Base-by-base conservation (phyloP, 2,329 filamentous ascomycete genomes). In the Fusarium sp. region DNA sequence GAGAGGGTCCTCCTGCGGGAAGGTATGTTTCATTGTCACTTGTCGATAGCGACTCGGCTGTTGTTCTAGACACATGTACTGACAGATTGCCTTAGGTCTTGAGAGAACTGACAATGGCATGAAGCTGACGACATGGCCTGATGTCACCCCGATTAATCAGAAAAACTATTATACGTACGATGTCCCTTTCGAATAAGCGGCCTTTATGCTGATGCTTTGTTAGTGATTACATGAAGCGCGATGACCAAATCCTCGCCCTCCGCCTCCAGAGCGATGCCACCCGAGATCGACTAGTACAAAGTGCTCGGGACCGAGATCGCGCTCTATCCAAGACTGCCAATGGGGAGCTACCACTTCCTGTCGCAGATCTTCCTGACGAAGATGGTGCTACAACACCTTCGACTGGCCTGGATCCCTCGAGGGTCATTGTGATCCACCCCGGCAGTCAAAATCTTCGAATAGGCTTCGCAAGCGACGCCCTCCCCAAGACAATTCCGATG, bases 31-130 rank as follows among this genome's bases (percentile, higher is more conserved):
- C 58, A 54, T 54, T 55, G 35, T 70, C 68, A 39, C 69, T 66
- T 28, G 48, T 59, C 54, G 41, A 26, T 55, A 66, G 63, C 42
- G 56, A 61, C 38, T 59, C 47, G 50, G 47, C 56, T 64, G 63
- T 67, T 17, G 42, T 63, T 71, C 69, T 55, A 66, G 57, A 73
- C 63, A 70, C n/a, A 59, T 56, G 54, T 70, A 71, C 77, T 80
- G 74, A 81, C 76, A 38, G 39, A 44, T 62, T 48, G 47, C 54
- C 32, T 30, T 81, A 98, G 96, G 96, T 75, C 91, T 99, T 74
- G 94, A 97, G 85, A 90, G 96, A 81, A 98, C 96, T 69, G 96
- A 99, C 87, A 99, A 99, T 90, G 95, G 96, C 84, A 96, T 99
- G 92, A 96, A 95, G 81, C 90, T 96, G 80, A 94, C 95, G 54